phyloP scores from a whole-genome alignment of 495 filamentous ascomycete genomes.

The Margaritispora aquatica region DNA sequence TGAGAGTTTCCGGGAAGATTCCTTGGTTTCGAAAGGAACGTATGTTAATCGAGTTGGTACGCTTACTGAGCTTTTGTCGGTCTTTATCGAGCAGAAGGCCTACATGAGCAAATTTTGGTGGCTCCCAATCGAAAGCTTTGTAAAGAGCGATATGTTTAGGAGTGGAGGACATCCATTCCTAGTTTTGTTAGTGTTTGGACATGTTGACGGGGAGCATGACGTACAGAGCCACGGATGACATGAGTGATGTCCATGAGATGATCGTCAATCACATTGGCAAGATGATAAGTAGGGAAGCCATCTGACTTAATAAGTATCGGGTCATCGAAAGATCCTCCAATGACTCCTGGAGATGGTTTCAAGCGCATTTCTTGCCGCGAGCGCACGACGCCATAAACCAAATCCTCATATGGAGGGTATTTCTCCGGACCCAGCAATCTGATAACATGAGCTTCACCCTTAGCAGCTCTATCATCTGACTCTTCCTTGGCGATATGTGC shows the following conservation, averaged over 20 bases:
- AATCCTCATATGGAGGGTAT: conserved; percentile 59
- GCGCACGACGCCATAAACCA: conserved; percentile 66
- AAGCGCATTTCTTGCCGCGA: conserved; percentile 33
- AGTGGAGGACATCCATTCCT: conserved; percentile 93
- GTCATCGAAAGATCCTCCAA: conserved; percentile 50
- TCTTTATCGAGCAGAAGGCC: conserved; percentile 72
- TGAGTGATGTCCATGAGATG: conserved; percentile 92
- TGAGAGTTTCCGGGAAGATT: conserved; percentile 65
- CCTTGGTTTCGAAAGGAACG: conserved; percentile 56
- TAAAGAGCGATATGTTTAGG: conserved; percentile 86
- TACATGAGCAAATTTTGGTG: conserved; percentile 81
- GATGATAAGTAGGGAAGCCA: conserved; percentile 89
- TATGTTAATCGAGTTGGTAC: conserved; percentile 66
- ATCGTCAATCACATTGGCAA: conserved; percentile 96
- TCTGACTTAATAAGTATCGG: conserved; percentile 87
- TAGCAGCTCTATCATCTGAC: conserved; percentile 58
- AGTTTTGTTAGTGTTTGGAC: conserved; percentile 5
- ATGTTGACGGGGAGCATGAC: conserved; percentile 19
- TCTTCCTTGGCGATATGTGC: conserved; percentile 55
- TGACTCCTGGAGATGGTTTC: not conserved
- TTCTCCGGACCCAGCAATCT: conserved; percentile 58
- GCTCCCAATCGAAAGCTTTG: conserved; percentile 81
- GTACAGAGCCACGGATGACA: conserved; percentile 79
- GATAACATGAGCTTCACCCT: conserved; percentile 69
- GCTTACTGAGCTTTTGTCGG: conserved; percentile 85